These are phyloP conservation scores for Neurospora sp. DNA, from an alignment of 495 filamentous ascomycete species.

Conservation along the genomic window DNA sequence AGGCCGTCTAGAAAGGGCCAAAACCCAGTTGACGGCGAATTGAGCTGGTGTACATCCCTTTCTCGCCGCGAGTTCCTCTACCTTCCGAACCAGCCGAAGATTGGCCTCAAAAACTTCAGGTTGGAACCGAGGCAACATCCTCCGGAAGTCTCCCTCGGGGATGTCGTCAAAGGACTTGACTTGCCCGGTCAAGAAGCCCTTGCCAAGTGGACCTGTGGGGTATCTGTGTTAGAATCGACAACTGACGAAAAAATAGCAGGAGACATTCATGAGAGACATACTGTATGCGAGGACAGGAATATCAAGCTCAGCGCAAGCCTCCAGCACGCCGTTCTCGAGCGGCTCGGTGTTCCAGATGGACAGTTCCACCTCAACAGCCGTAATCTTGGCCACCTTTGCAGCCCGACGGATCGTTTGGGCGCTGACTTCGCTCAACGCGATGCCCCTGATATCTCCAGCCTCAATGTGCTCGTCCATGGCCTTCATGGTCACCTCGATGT, in stretches of 20 bases:
- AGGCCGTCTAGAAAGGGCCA: constrained; percentile 39
- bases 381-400: constrained; percentile 57
- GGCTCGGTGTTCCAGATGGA: constrained; percentile 58
- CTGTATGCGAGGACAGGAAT: constrained; percentile 65
- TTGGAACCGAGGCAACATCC: constrained; percentile 53
- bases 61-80: constrained; percentile 54
- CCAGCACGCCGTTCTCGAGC: constrained; percentile 62
- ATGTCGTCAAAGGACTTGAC: constrained; percentile 55
- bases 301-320: constrained; percentile 58
- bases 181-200: constrained; percentile 46
- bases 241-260: background rate
- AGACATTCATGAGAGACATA: constrained; percentile 27
- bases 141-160: constrained; percentile 48
- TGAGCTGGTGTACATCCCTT: constrained; percentile 68
- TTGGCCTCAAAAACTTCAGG: constrained; percentile 64
- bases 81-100: constrained; percentile 56
- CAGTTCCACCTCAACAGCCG: constrained; percentile 73
- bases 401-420: constrained; percentile 68
- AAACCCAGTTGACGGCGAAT: constrained; percentile 67
- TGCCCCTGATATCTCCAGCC: constrained; percentile 66
- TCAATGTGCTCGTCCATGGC: constrained; percentile 52
- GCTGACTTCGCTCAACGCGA: constrained; percentile 63
- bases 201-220: constrained; percentile 10
- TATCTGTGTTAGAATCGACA: constrained; percentile 3
- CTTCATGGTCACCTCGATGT: constrained; percentile 38